phyloP scores from a whole-genome alignment of 2,329 filamentous ascomycete species.

The Juglanconis oblonga region DNA sequence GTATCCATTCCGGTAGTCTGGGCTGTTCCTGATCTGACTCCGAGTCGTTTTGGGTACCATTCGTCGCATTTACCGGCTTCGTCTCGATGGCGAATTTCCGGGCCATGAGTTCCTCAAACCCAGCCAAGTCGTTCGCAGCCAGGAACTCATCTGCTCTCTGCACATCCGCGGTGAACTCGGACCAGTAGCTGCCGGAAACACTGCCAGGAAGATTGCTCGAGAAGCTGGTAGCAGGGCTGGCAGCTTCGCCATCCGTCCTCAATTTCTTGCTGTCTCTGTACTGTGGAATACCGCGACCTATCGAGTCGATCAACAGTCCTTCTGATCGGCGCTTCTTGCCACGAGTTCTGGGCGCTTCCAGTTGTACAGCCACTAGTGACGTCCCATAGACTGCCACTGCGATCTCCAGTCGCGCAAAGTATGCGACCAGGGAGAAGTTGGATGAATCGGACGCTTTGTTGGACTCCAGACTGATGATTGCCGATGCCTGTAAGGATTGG shows the following conservation, averaged over 20 bases:
- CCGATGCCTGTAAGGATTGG: conserved; percentile 54
- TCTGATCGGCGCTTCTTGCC: conserved; percentile 53
- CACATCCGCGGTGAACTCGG: conserved; percentile 42
- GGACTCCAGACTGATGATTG: conserved; percentile 39
- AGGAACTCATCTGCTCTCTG: conserved; percentile 48
- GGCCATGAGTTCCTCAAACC: conserved; percentile 50
- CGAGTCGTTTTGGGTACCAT: background rate
- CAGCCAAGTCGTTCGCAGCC: conserved; percentile 39
- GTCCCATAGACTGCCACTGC: conserved; percentile 63
- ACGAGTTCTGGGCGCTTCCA: conserved; percentile 59
- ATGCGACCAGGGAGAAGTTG: conserved; percentile 49
- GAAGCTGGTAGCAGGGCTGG: conserved; percentile 35
- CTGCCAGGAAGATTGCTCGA: conserved; percentile 45
- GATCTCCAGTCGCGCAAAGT: conserved; percentile 64
- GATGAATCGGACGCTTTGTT: conserved; percentile 25
- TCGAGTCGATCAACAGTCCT: conserved; percentile 69
- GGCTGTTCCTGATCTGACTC: conserved; percentile 16
- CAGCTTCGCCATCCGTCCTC: conserved; percentile 19
- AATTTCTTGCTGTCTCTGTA: conserved; percentile 34
- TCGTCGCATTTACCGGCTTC: background rate
- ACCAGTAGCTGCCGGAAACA: conserved; percentile 47
- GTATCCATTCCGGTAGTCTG: conserved; percentile 48
- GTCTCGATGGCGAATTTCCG: conserved; percentile 45
- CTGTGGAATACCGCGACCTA: conserved; percentile 60
- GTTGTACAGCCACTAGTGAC: conserved; percentile 65